Conservation (phyloP, 768 basidiomycete genomes). For the Trametes maxima region DNA sequence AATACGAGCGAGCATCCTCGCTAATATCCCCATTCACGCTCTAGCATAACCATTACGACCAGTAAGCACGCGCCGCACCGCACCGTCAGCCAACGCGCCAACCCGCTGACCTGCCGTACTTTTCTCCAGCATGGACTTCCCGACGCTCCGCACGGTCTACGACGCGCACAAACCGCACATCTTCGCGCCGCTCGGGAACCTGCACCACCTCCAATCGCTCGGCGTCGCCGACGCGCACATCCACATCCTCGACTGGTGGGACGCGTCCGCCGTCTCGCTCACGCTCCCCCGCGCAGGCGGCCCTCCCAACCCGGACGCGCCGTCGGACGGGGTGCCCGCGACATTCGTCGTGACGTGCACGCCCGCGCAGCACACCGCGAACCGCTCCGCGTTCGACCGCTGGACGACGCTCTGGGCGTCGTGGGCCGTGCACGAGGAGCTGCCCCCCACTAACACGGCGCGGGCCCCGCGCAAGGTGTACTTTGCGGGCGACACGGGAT, state of each 20-base stretch:
- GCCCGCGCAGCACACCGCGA: slow-evolving; percentile 67
- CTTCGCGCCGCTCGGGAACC: slow-evolving; percentile 51
- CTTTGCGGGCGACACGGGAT: slow-evolving; percentile 75
- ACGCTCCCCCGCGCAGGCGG: slow-evolving; percentile 28
- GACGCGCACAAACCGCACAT: slow-evolving; percentile 38
- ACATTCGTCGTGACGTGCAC: slow-evolving; percentile 57
- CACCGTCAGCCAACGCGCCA: neutral
- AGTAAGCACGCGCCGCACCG: slow-evolving; percentile 20
- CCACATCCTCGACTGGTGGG: slow-evolving; percentile 57
- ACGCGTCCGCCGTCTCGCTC: slow-evolving; percentile 32
- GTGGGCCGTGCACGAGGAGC: slow-evolving; percentile 59
- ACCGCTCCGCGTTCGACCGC: slow-evolving; percentile 49
- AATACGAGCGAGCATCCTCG: no score
- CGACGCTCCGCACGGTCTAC: slow-evolving; percentile 36
- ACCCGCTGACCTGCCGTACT: neutral
- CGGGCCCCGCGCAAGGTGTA: slow-evolving; percentile 46
- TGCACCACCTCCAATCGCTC: slow-evolving; percentile 35
- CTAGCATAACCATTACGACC: slow-evolving; percentile 44
- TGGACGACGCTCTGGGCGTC: slow-evolving; percentile 66
- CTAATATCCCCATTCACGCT: neutral
- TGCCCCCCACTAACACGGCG: slow-evolving; percentile 32
- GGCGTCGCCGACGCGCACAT: slow-evolving; percentile 37
- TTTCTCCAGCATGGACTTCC: slow-evolving; percentile 36
- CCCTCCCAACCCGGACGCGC: neutral
- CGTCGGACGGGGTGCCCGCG: slow-evolving; percentile 9